phyloP scores from a whole-genome alignment of 192 early-diverging fungal species.

The Entrophospora sp. region DNA sequence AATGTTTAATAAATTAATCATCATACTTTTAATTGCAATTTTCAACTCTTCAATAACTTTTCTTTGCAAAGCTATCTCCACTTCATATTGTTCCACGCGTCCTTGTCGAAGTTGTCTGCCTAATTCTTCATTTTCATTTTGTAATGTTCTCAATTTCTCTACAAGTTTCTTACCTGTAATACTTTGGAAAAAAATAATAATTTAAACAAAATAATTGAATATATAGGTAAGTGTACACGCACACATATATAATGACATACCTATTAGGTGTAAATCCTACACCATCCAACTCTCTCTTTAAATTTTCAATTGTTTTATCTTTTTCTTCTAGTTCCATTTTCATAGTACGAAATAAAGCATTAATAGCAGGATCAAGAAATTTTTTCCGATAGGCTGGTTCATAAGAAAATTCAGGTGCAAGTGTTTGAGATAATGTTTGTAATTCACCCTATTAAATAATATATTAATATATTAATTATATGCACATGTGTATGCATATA shows the following conservation, averaged over 20 bases:
- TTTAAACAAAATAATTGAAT: background rate
- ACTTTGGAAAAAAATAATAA: background rate
- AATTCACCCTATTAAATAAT: background rate
- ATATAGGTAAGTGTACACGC: too few relatives aligned
- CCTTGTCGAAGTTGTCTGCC: constrained; percentile 19
- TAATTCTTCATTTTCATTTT: constrained; percentile 20
- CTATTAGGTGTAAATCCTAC: constrained; percentile 18
- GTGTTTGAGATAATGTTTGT: background rate
- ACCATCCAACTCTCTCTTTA: constrained; percentile 15
- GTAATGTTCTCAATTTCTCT: constrained; percentile 10
- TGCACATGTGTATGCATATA: too few relatives aligned
- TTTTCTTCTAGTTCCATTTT: constrained; percentile 19
- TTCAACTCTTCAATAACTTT: constrained; percentile 20
- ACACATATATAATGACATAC: too few relatives aligned
- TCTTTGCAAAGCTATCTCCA: constrained; percentile 20
- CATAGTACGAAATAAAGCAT: constrained; percentile 17
- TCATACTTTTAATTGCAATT: constrained; percentile 10
- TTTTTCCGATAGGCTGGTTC: background rate
- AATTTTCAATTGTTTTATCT: constrained; percentile 3
- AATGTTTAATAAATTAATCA: too few relatives aligned
- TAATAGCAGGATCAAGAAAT: constrained; percentile 22
- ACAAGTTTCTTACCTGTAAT: constrained; percentile 17
- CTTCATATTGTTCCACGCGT: constrained; percentile 19
- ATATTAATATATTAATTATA: background rate
- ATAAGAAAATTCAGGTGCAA: background rate